Evolutionary conservation across 805 yeast species (phyloP).

Genomic region (Metschnikowia noctiluminum): DNA sequence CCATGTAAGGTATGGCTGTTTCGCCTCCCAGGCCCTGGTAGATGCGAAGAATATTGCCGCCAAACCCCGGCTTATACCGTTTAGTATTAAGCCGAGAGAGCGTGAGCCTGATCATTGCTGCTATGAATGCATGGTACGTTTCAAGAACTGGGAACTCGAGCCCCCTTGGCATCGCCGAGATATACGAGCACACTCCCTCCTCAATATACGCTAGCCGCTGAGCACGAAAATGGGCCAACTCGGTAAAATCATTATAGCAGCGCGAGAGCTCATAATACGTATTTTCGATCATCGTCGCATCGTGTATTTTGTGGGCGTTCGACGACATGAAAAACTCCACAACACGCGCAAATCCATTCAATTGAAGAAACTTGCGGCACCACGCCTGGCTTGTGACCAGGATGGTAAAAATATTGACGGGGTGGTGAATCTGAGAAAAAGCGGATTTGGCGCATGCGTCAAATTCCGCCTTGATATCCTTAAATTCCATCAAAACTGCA

Average conservation of each 20-base stretch:
- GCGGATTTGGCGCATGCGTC: not conserved
- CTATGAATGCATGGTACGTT: constrained; percentile 2
- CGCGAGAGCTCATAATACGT: constrained; percentile 16
- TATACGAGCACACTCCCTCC: not conserved
- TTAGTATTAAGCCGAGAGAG: constrained; percentile 2
- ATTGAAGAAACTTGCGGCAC: constrained; percentile 11
- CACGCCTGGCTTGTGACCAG: constrained; percentile 9
- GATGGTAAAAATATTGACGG: too few relatives aligned
- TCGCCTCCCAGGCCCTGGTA: constrained; percentile 13
- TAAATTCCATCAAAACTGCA: not conserved
- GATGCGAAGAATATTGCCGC: constrained; percentile 12
- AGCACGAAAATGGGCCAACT: constrained; percentile 7
- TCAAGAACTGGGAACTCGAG: constrained; percentile 4
- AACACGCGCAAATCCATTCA: constrained; percentile 11
- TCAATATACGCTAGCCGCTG: constrained; percentile 4
- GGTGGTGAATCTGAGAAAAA: not conserved
- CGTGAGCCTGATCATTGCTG: constrained; percentile 1
- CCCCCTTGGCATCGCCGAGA: constrained; percentile 5
- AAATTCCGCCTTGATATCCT: not conserved
- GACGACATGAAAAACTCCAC: constrained; percentile 10
- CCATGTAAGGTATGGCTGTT: constrained; percentile 4
- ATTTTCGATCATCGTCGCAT: constrained; percentile 7
- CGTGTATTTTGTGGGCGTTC: not conserved
- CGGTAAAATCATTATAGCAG: constrained; percentile 12
- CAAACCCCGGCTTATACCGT: constrained; percentile 2